Percentiles rank a stretch among this genome's conserved stretches.
These are phyloP conservation scores for Plantago rigida DNA, from an alignment of 305 asterid genomes.

Conservation along the genomic window DNA sequence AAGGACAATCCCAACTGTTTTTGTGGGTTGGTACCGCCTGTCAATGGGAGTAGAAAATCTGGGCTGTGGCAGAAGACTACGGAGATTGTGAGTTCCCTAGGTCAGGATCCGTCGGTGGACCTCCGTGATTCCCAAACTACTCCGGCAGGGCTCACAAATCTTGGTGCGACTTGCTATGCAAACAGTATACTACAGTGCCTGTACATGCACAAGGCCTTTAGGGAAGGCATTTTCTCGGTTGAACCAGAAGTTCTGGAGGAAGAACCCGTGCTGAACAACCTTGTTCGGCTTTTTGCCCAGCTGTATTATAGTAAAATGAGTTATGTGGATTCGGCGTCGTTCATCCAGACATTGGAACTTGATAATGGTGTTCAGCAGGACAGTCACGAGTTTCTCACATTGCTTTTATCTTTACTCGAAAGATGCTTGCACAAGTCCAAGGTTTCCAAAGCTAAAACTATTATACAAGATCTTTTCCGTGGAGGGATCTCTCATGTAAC, in stretches of 20 bases:
- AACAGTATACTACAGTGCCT: slow-evolving; percentile 91
- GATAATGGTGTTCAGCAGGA: slow-evolving; percentile 98
- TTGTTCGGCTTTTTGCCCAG: slow-evolving; percentile 77
- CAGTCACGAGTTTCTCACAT: slow-evolving; percentile 90
- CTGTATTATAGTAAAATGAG: slow-evolving; percentile 84
- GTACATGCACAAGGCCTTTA: slow-evolving; percentile 79
- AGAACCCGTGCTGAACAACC: slow-evolving; percentile 73
- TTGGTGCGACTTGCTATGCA: slow-evolving; percentile 99
- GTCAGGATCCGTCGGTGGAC: slow-evolving; percentile 73
- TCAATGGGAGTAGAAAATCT: slow-evolving; percentile 76
- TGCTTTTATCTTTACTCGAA: slow-evolving; percentile 88
- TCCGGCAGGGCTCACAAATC: slow-evolving; percentile 95
- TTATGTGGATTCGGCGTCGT: slow-evolving; percentile 92
- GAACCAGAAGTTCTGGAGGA: slow-evolving; percentile 63
- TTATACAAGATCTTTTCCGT: slow-evolving; percentile 87
- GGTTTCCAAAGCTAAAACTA: slow-evolving; percentile 63
- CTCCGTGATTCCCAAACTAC: slow-evolving; percentile 63
- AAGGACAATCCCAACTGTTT: slow-evolving; percentile 98
- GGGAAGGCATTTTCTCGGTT: slow-evolving; percentile 80
- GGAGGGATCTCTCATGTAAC: slow-evolving; percentile 97
- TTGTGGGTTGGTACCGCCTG: slow-evolving; percentile 81
- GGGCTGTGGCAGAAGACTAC: slow-evolving; percentile 95
- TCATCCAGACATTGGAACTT: slow-evolving; percentile 77
- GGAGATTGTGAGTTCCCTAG: slow-evolving; percentile 70
- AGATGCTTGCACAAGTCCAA: slow-evolving; percentile 67